phyloP scores from a whole-genome alignment of 495 filamentous ascomycete genomes.

The Trichocladium uniseriatum region DNA sequence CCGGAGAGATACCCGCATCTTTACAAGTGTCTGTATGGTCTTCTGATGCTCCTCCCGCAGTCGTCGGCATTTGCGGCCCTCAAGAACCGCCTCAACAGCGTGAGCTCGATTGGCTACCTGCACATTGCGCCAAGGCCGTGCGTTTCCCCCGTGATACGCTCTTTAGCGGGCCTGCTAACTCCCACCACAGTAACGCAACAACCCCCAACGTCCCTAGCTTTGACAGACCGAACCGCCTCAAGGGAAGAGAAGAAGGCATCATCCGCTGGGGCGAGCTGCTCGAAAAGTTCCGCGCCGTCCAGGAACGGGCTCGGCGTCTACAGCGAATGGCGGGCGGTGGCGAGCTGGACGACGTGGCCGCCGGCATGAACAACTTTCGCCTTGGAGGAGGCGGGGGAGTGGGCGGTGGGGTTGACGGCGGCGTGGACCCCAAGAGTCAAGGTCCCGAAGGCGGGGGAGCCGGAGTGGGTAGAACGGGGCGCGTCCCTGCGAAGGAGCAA shows the following conservation, averaged over 20 bases:
- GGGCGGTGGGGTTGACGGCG: slow-evolving; percentile 21
- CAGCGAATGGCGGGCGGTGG: slow-evolving; percentile 25
- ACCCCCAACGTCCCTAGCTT: slow-evolving; percentile 44
- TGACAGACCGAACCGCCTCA: slow-evolving; percentile 75
- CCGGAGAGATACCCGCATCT: slow-evolving; percentile 92
- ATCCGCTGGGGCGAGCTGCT: slow-evolving; percentile 91
- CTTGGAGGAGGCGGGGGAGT: slow-evolving; percentile 11
- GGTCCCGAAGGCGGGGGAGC: slow-evolving; percentile 21
- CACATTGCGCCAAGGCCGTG: slow-evolving; percentile 78
- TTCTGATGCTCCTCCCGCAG: slow-evolving; percentile 96
- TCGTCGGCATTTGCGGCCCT: slow-evolving; percentile 93
- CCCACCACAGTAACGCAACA: slow-evolving; percentile 33
- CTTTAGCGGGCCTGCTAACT: not conserved
- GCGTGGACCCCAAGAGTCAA: slow-evolving; percentile 30
- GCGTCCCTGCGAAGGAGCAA: not conserved
- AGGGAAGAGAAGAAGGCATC: slow-evolving; percentile 69
- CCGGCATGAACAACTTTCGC: slow-evolving; percentile 33
- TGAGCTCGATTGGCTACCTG: slow-evolving; percentile 91
- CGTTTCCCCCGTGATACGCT: slow-evolving; percentile 33
- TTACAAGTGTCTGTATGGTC: slow-evolving; percentile 96
- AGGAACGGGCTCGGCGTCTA: slow-evolving; percentile 60
- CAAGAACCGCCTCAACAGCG: slow-evolving; percentile 93
- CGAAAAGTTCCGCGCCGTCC: slow-evolving; percentile 88
- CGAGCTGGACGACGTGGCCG: slow-evolving; percentile 33
- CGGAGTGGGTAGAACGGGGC: slow-evolving; percentile 19